Percentiles rank a stretch among this genome's conserved stretches.
Conservation (phyloP, 1,284 basidiomycete genomes). For the Cutaneotrichosporon sp. region DNA sequence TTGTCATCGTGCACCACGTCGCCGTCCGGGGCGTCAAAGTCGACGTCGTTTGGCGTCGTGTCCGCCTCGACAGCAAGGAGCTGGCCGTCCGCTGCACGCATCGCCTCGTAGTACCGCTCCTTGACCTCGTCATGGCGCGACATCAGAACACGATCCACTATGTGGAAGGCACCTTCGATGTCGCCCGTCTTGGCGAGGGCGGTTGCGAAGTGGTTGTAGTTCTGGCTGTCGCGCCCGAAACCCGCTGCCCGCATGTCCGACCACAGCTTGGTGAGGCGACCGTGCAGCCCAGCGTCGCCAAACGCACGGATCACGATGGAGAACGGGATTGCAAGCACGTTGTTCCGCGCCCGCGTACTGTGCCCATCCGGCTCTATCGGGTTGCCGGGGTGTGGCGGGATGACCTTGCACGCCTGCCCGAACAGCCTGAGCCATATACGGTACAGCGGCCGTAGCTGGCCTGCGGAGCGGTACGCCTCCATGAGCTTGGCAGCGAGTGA, state of each 20-base stretch:
- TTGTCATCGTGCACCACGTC: background rate
- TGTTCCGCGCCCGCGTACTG: constrained; percentile 41
- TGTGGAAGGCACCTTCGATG: constrained; percentile 74
- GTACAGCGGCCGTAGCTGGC: constrained; percentile 62
- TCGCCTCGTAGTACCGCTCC: constrained; percentile 23
- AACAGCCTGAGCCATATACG: constrained; percentile 61
- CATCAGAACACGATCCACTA: constrained; percentile 77
- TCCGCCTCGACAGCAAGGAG: constrained; percentile 55
- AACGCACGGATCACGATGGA: constrained; percentile 81
- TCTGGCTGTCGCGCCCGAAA: constrained; percentile 82
- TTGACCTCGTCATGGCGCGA: constrained; percentile 58
- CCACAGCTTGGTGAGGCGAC: constrained; percentile 71
- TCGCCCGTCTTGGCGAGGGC: constrained; percentile 79
- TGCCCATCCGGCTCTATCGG: constrained; percentile 9
- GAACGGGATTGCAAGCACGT: constrained; percentile 72
- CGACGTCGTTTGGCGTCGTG: constrained; percentile 10
- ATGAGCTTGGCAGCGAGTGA: constrained; percentile 63
- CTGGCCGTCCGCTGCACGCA: constrained; percentile 20
- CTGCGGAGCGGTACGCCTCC: constrained; percentile 69
- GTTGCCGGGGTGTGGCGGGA: constrained; percentile 11
- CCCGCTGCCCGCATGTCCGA: constrained; percentile 64
- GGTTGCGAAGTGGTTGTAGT: constrained; percentile 85
- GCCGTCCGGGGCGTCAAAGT: constrained; percentile 13
- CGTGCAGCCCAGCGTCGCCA: constrained; percentile 65
- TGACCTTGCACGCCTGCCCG: constrained; percentile 6